Evolutionary conservation across 331 rosid species (phyloP), one percentile per base, ranked within the genome.

Genomic region (Phaseolus coccineus): DNA sequence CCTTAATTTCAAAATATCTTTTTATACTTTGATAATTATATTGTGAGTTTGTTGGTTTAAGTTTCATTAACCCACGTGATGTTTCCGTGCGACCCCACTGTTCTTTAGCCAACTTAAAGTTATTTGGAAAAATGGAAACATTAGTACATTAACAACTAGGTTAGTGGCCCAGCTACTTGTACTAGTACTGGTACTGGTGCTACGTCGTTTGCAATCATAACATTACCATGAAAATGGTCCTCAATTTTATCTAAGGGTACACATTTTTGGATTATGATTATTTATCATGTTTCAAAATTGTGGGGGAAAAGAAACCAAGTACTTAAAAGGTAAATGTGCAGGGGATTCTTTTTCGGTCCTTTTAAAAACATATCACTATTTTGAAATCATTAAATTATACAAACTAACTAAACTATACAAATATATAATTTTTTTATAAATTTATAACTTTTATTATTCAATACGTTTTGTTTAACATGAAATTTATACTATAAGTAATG

Each of bases 211-310:
- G 22, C 5, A 51, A 58, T 82, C 37, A 85, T 79, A 78, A 57
- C 76, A 28, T 69, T 69, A 85, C 88, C 86, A 84, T 83, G 75
- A 19, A 74, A 76, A 67, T 85, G 88, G 81, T 81, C 87, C 84
- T 81, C 48, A 82, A 79, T 48, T 73, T 84, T 63, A 78, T 68
- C 85, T 42, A 15, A 10, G 22, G 30, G 37, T 39, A 14, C 57
- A 67, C 47, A 51, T 83, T 83, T 61, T 73, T 50, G 19, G 44
- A 78, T 83, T 73, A 78, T 57, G 28, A 74, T 67, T 24, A 31
- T 67, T 81, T 39, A 19, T 66, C 35, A 19, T 37, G 48, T 64
- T 48, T 35, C 28, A 11, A 53, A 53, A 30, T 44, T 33, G 28
- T 66, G 55, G 57, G 58, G 10, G 14, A 30, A 42, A 67, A 22